Base-by-base conservation (phyloP, 1,284 basidiomycete genomes). In the Nidula niveotomentosa region DNA sequence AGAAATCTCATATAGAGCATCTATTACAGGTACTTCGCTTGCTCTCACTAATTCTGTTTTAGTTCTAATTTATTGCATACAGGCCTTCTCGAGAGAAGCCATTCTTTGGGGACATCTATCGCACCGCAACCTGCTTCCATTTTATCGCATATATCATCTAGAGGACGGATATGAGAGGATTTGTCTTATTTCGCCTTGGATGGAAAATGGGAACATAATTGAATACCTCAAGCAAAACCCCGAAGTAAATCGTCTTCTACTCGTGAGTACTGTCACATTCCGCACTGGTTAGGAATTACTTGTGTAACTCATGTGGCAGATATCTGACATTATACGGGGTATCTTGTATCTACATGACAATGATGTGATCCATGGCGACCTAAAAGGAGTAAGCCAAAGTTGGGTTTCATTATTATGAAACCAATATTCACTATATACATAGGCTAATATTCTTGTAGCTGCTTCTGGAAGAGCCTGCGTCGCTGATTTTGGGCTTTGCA, bases 401-500 rank as follows among this genome's bases (percentile, higher is more conserved):
- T 10, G 2, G 13, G 9, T 13, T 23, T n/a, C 6, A 12, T 23
- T n/a, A 13, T 23, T 3, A 5, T 10, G 3, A 46, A 46, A 35
- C 33, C 15, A 13, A 36, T 34, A 17, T 12, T 3, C 7, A 13
- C 9, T 33, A 12, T 43, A 36, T 18, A 10, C 17, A 17, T 6
- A 70, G 68, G 60, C 56, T 3, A 69, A 69, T 47, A 68, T 71
- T 34, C 65, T 71, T 30, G 59, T 71, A 3, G 59, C 58, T 10
- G 47, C 52, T 7, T 53, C 49, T 6, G 61, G 60, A 15, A 55
- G 60, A 8, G 69, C 68, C 13, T 68, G 67, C 35, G 51, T 71
- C 5, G 65, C 65, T 8, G 69, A 71, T 49, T 71, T 71, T 56
- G 69, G 69, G 8, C 60, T 70, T 12, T 67, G 67, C 3, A 60